Base-by-base conservation (phyloP, 2,329 filamentous ascomycete genomes). In the Alternaria sp. region DNA sequence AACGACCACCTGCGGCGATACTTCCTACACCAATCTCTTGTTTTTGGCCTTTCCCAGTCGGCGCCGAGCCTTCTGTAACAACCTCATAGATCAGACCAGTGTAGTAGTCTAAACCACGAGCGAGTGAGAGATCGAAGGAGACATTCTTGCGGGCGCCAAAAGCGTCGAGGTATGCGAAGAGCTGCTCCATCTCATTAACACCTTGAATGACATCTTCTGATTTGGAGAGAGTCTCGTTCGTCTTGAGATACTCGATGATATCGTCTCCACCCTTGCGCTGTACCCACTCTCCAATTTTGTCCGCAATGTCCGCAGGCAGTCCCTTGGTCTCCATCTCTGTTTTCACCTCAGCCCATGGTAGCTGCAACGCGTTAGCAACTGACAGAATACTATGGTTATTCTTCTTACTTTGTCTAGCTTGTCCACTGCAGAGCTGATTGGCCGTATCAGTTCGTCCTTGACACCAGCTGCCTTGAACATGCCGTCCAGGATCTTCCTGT, bases 291-390 rank as follows among this genome's bases (percentile, higher is more conserved):
- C 93, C 93, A 71, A 97, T 97, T 74, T 88, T 90, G 81, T 97
- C 93, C 48, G 94, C 94, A 30, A 94, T 87, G 14, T 87, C 89
- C 25, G 84, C 83, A 43, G 88, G 86, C 2, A 98, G 84, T 0
- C 93, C 93, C 83, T 97, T 97, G 66, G 96, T 92, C 68, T 94
- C 92, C 94, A 97, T 97, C 79, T 97, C 94, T 79, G 91, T 91
- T 78, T 90, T 89, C 54, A 97, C 94, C 66, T 97, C 93, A 32
- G 86, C 86, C 94, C 94, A 97, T 1, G 93, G 91, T 30, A 80
- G 77, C 78, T 81, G 54, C 43, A 22, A 22, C 27, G 12, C 34
- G 57, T 76, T 52, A 75, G 68, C 34, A 30, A 27, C 48, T 11
- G 10, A n/a, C 3, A 40, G 22, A 8, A 9, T 14, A 4, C 5